A percentile compares a stretch with the other conserved stretches of the same genome.
Evolutionary conservation across 1,284 basidiomycete species (phyloP).

Genomic region (Puccinia horiana): DNA sequence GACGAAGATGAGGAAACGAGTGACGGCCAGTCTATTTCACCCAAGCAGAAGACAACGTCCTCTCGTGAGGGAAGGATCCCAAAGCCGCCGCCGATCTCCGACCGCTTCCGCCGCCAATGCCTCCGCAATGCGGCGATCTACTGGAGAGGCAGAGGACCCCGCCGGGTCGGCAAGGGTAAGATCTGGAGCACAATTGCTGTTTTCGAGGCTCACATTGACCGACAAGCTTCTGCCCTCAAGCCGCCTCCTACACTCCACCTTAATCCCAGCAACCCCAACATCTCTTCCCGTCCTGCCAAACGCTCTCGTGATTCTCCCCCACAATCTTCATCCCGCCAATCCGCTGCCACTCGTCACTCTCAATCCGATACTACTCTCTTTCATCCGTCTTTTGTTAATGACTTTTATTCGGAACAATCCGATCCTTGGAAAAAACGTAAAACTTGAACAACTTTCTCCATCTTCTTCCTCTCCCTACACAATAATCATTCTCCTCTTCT

Average conservation of each 20-base stretch:
- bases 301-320: not conserved
- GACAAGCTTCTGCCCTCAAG: not conserved
- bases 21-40: not conserved
- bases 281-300: not conserved
- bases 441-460: not conserved
- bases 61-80: not conserved
- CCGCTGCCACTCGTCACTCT: not conserved
- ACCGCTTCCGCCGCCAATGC: not conserved
- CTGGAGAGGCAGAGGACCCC: not conserved
- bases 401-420: not conserved
- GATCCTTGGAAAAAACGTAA: slow-evolving; percentile 3
- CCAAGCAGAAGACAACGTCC: not conserved
- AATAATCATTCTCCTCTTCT: not conserved
- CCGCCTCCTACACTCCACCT: not conserved
- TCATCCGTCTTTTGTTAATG: slow-evolving; percentile 11
- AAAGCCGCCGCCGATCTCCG: not conserved
- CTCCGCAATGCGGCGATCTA: not conserved
- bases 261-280: not conserved
- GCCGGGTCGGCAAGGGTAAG: slow-evolving; percentile 1
- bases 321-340: not conserved
- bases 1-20: not conserved
- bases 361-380: not conserved
- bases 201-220: slow-evolving; percentile 8
- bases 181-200: not conserved
- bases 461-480: not conserved